Percentiles rank a stretch among this genome's conserved stretches.
These are phyloP conservation scores for Pseudogymnoascus sp. DNA, from an alignment of 2,329 filamentous ascomycete genomes.

Conservation along the genomic window DNA sequence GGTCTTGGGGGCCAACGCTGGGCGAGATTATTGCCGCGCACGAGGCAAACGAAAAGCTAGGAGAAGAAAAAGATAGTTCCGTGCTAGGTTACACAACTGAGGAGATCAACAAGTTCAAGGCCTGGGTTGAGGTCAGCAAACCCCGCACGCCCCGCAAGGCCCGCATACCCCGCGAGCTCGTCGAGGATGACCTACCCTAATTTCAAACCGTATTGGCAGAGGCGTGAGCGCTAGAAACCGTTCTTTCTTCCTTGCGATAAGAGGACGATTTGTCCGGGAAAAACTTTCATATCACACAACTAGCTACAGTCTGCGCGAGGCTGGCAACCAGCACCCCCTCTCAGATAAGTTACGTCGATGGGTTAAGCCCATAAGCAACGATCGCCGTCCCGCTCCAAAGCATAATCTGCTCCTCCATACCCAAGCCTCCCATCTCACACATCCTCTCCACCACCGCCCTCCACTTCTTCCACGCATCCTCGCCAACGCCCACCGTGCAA, in stretches of 20 bases:
- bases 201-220: not conserved
- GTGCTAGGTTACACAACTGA: not conserved
- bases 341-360: not conserved
- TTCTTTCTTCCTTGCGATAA: not conserved
- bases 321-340: not conserved
- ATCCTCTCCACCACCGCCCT: slow-evolving; percentile 58
- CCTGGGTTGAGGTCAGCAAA: no score
- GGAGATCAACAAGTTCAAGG: not conserved
- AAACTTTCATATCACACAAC: not conserved
- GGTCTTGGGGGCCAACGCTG: not conserved
- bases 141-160: not conserved
- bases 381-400: slow-evolving; percentile 67
- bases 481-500: slow-evolving; percentile 54
- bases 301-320: not conserved
- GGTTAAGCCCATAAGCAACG: slow-evolving; percentile 54
- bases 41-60: not conserved
- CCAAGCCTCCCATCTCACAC: slow-evolving; percentile 53
- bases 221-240: not conserved
- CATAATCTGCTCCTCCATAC: slow-evolving; percentile 50
- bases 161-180: not conserved
- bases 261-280: not conserved
- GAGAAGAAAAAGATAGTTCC: not conserved
- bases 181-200: not conserved
- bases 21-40: not conserved
- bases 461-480: slow-evolving; percentile 66